Evolutionary conservation across 176 grass and related monocot genomes (phyloP).

Genomic region (Elaeis guineensis): DNA sequence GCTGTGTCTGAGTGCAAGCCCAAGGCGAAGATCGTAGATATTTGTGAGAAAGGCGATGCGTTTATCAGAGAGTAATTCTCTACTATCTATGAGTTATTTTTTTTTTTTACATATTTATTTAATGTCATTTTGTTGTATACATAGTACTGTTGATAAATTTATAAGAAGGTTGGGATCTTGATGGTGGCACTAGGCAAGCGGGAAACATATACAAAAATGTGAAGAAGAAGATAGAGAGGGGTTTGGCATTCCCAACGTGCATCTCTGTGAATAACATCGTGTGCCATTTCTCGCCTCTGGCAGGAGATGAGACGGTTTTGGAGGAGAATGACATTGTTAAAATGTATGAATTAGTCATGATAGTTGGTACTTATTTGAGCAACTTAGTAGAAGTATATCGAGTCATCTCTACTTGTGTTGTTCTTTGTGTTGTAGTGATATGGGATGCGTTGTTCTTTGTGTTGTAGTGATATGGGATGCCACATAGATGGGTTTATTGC

Average conservation of each 20-base stretch:
- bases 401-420: too few species aligned
- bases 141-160: not conserved
- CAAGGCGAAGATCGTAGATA: constrained; percentile 82
- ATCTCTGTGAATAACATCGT: constrained; percentile 88
- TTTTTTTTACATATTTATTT: constrained; percentile 18
- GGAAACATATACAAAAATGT: constrained; percentile 86
- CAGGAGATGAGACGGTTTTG: constrained; percentile 60
- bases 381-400: not conserved
- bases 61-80: constrained; percentile 79
- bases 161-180: not conserved
- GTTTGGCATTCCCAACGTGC: constrained; percentile 90
- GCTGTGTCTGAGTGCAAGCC: constrained; percentile 72
- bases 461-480: constrained; percentile 79
- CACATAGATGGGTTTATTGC: constrained; percentile 99
- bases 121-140: not conserved
- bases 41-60: constrained; percentile 82
- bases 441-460: constrained; percentile 43
- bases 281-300: constrained; percentile 90
- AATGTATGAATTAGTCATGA: constrained; percentile 53
- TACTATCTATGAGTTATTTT: constrained; percentile 7
- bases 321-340: constrained; percentile 93
- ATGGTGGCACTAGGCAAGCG: constrained; percentile 47
- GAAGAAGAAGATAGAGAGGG: constrained; percentile 96
- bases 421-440: constrained; percentile 51
- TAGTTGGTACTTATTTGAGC: not conserved